These are phyloP conservation scores for Sphaerulina vaccinii DNA, from an alignment of 2,329 filamentous ascomycete species.

Conservation along the genomic window DNA sequence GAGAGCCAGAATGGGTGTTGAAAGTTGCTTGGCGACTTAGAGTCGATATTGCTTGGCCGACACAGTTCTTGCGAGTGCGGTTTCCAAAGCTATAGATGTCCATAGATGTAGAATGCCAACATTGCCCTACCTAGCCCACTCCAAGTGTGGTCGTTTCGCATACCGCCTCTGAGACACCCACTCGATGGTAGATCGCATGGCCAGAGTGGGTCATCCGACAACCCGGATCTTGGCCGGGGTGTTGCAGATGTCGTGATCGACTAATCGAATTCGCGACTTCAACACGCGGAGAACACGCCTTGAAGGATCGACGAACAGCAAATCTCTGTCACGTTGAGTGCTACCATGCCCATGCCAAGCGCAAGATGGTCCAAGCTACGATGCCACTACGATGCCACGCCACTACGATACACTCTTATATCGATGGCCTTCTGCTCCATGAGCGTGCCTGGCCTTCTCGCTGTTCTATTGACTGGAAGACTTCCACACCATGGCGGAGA, in stretches of 20 bases:
- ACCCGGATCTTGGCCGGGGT: slow-evolving; percentile 2
- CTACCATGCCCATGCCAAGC: slow-evolving; percentile 7
- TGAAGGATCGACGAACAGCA: neutral
- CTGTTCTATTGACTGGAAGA: neutral
- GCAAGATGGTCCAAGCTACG: neutral
- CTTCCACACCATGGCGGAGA: slow-evolving; percentile 5
- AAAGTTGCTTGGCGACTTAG: slow-evolving; percentile 51
- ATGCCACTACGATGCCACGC: slow-evolving; percentile 7
- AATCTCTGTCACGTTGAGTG: slow-evolving; percentile 11
- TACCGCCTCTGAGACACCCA: neutral
- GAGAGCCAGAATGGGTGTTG: slow-evolving; percentile 57
- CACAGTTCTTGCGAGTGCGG: slow-evolving; percentile 44
- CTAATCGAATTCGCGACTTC: slow-evolving; percentile 15
- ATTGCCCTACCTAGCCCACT: neutral
- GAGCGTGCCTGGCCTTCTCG: neutral
- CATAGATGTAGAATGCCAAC: slow-evolving; percentile 1
- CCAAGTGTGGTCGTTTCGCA: neutral
- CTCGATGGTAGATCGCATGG: too few species aligned
- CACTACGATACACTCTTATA: too few species aligned
- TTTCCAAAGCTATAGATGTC: slow-evolving; percentile 30
- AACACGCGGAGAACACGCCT: slow-evolving; percentile 5
- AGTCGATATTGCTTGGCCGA: slow-evolving; percentile 50
- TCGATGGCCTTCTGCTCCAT: neutral
- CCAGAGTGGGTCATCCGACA: too few species aligned
- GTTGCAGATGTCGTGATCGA: slow-evolving; percentile 15